Base-by-base conservation (phyloP, 2,329 filamentous ascomycete genomes). In the Thelonectria rubi region DNA sequence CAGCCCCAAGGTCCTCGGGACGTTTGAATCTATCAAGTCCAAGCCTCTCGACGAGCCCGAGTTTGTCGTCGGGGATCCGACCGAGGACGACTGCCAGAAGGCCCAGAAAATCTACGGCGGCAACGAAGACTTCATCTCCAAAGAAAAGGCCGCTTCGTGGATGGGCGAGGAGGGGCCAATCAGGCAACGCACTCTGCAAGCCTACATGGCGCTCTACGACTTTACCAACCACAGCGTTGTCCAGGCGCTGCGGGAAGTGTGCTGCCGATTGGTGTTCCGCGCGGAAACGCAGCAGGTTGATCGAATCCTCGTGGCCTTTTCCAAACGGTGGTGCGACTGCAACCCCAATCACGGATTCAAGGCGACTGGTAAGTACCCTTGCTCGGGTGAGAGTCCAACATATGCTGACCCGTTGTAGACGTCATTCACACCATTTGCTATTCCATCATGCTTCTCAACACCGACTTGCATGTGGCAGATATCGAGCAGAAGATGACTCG, bases 351-450 rank as follows among this genome's bases (percentile, higher is more conserved):
- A 99, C 77, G 94, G 94, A 14, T 99, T 98, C 83, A 97, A 95
- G 77, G 88, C 91, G 57, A 87, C 84, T 68, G 92, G 92, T 94
- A 82, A 79, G 88, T 77, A 39, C 37, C 53, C 11, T 8, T 2
- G 5, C 6, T 18, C 24, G 32, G 24, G n/a, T 52, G n/a, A 24
- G 43, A 50, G 12, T 17, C n/a, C n/a, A 43, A n/a, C 20, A 62
- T n/a, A n/a, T 12, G 49, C 78, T 80, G 69, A 82, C 65, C n/a
- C 20, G 7, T 63, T 15, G 2, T 55, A 91, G 94, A 98, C 79
- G 91, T 98, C 49, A 94, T 99, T 17, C 94, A 99, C 76, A 97
- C 94, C 21, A 96, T 98, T 65, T 96, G 93, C 78, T 99, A 98
- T 77, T 97, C 95, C 1, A 88, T 99, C 66, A 89, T 99, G 73